phyloP scores from a whole-genome alignment of 2,329 filamentous ascomycete genomes.

The Paraphaeosphaeria minitans region DNA sequence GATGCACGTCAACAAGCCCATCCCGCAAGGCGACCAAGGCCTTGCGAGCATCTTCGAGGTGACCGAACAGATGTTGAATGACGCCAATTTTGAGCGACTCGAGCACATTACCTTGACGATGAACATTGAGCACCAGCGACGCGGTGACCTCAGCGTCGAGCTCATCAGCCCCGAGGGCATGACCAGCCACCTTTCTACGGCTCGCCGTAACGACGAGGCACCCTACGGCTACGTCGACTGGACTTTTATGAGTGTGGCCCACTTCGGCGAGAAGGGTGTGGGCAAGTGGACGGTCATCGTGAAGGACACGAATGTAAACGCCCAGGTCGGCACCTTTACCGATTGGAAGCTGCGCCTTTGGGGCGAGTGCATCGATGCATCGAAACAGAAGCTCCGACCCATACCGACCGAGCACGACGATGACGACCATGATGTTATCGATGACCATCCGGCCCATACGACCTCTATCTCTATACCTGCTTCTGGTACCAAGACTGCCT shows the following conservation, averaged over 20 bases:
- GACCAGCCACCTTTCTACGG: conserved; percentile 80
- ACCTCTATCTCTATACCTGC: conserved; percentile 58
- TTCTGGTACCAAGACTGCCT: conserved; percentile 53
- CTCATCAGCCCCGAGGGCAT: conserved; percentile 82
- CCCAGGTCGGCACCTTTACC: conserved; percentile 75
- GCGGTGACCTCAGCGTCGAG: conserved; percentile 92
- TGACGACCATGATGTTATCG: conserved; percentile 72
- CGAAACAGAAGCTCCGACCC: conserved; percentile 74
- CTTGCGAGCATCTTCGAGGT: conserved; percentile 81
- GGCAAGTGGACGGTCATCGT: conserved; percentile 92
- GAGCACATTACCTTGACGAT: conserved; percentile 98
- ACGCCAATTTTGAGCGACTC: conserved; percentile 81
- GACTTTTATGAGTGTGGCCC: conserved; percentile 98
- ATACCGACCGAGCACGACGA: conserved; percentile 85
- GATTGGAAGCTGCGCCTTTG: conserved; percentile 96
- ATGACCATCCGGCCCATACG: conserved; percentile 63
- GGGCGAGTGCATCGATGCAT: conserved; percentile 82
- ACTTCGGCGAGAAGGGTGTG: conserved; percentile 89
- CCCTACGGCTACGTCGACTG: conserved; percentile 82
- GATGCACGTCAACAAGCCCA: conserved; percentile 83
- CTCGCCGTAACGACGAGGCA: conserved; percentile 71
- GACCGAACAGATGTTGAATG: conserved; percentile 76
- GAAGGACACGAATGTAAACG: conserved; percentile 81
- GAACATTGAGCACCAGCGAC: conserved; percentile 86
- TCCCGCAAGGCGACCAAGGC: conserved; percentile 84